Base-by-base conservation (phyloP, 305 asterid genomes). In the Solanum aculeatissimum region DNA sequence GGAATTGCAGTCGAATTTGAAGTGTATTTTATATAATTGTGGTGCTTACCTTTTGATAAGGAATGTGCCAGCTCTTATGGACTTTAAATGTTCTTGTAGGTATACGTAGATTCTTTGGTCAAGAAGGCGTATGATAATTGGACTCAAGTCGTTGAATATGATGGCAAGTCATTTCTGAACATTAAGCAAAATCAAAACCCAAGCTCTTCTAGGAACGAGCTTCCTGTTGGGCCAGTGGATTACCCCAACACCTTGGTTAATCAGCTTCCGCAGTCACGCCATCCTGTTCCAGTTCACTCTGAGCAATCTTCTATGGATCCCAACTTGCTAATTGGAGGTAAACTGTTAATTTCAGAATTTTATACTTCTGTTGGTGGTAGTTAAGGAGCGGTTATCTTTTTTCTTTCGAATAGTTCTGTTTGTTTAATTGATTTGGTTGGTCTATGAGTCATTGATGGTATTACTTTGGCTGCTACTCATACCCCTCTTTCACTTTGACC, bases 111-210 rank as follows among this genome's bases (percentile, higher is more conserved):
- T 90, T 78, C 92, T 23, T 91, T 91, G 95, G 93, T 97, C 86
- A 97, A 97, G 89, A 97, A 94, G 82, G 99, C 99, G 70, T 97
- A 94, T 72, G 99, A 95, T 57, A 93, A 93, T 84, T 97, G 99
- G 99, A 88, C 84, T 88, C 93, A 93, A 89, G 98, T 93, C 72
- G 93, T 97, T 57, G 99, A 95, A 91, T 97, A 97, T 84, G 99
- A 97, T 88, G 99, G 98, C 35, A 93, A 95, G 86, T 90, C 99
- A 35, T 94, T 95, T 66, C 32, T 95, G 91, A 89, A 88, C 89
- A 86, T 91, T 86, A 92, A 95, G 90, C 95, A 96, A 88, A 91
- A 82, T 54, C 91, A 91, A 85, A 91, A 90, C 75, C 85, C 91
- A 2, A 86, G 84, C 88, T 85, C 89, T 9, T 83, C 91, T 19